Evolutionary conservation across 176 grass and related monocot genomes (phyloP).

Genomic region (Raddia distichophylla): DNA sequence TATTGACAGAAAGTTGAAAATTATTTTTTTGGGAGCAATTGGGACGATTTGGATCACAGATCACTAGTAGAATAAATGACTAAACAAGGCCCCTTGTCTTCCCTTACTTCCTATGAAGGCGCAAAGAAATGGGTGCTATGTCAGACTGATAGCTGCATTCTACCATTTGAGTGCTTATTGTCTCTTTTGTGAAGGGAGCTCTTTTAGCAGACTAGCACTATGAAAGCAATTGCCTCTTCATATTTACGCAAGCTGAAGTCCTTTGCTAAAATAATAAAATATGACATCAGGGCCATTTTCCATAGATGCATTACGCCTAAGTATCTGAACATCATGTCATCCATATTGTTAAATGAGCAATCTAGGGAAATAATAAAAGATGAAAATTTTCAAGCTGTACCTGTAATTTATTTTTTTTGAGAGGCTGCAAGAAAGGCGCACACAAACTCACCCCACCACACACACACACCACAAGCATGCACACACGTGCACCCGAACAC

Average conservation of each 20-base stretch:
- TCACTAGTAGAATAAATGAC: neutral
- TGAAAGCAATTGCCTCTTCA: neutral
- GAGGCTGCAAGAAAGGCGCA: too few species aligned
- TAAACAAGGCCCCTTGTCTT: constrained; percentile 5
- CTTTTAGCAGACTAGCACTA: neutral
- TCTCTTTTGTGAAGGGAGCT: neutral
- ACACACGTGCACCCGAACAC: too few species aligned
- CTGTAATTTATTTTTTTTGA: too few species aligned
- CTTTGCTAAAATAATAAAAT: constrained; percentile 13
- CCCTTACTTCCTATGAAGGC: neutral
- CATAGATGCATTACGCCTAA: neutral
- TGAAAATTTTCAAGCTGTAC: too few species aligned
- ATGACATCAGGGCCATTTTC: neutral
- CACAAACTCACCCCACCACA: too few species aligned
- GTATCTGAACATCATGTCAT: constrained; percentile 11
- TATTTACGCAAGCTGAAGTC: neutral
- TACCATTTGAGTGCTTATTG: constrained; percentile 7
- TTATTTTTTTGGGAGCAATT: neutral
- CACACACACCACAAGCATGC: too few species aligned
- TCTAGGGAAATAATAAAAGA: neutral
- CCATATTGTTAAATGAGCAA: neutral
- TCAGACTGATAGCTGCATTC: neutral
- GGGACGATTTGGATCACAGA: neutral
- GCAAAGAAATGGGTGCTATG: neutral
- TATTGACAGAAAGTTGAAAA: neutral